A percentile compares a stretch with the other conserved stretches of the same genome.
phyloP scores from a whole-genome alignment of 306 rosid species.

The Medicago arabica region DNA sequence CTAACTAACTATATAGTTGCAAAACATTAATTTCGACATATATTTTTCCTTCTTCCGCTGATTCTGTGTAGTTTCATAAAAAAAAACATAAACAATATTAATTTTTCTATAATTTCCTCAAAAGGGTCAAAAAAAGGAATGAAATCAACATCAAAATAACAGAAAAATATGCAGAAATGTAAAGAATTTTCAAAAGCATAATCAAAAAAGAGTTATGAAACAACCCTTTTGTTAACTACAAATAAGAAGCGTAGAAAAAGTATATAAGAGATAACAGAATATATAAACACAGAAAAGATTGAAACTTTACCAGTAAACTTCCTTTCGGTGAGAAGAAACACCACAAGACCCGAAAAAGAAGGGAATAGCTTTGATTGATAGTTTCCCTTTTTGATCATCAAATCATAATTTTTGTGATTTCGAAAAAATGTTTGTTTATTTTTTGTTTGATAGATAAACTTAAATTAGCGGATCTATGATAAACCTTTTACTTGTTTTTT shows the following conservation, averaged over 20 bases:
- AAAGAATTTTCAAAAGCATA: conserved; percentile 43
- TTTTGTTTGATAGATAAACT: too few relatives aligned
- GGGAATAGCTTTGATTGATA: not conserved
- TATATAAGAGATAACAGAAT: too few relatives aligned
- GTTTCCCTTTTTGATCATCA: too few relatives aligned
- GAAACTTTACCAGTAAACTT: conserved; percentile 48
- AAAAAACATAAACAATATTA: not conserved
- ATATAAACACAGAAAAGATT: not conserved
- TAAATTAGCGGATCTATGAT: too few relatives aligned
- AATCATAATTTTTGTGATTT: too few relatives aligned
- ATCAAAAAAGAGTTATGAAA: not conserved
- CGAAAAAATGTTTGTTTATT: too few relatives aligned
- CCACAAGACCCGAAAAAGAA: conserved; percentile 46
- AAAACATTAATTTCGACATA: too few relatives aligned
- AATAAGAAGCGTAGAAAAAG: conserved; percentile 29
- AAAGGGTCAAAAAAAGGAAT: conserved; percentile 26
- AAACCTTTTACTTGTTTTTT: too few relatives aligned
- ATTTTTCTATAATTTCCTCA: conserved; percentile 22
- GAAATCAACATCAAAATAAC: conserved; percentile 37
- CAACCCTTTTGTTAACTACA: conserved; percentile 34
- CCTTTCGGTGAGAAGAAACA: conserved; percentile 39
- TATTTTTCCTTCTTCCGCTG: conserved; percentile 23
- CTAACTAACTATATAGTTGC: too few relatives aligned
- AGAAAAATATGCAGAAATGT: conserved; percentile 21
- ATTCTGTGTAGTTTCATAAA: conserved; percentile 43